Evolutionary conservation across 2,329 filamentous ascomycete genomes (phyloP).

Genomic region (Ophiosphaerella narmari): DNA sequence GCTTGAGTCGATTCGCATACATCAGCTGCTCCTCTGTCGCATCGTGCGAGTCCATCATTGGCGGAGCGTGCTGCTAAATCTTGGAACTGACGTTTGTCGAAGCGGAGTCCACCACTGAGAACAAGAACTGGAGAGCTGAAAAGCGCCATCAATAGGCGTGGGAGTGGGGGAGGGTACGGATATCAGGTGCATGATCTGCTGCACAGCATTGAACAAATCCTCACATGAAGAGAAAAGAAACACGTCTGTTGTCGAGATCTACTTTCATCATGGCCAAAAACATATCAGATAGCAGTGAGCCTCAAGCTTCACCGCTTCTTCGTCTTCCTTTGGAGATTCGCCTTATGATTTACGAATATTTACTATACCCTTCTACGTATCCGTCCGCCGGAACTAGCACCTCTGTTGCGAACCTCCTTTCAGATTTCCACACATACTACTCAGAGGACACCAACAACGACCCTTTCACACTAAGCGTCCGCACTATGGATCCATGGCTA

Average conservation of each 20-base stretch:
- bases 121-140: not conserved
- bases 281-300: not conserved
- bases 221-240: not conserved
- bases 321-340: constrained; percentile 53
- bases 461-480: constrained; percentile 47
- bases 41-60: constrained; percentile 6
- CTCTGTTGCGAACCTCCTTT: constrained; percentile 40
- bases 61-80: not conserved
- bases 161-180: not conserved
- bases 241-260: not conserved
- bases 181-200: too few species aligned
- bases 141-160: not conserved
- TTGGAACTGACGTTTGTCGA: not conserved
- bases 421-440: constrained; percentile 51
- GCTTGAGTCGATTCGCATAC: not conserved
- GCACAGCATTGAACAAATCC: too few species aligned
- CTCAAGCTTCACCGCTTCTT: constrained; percentile 44
- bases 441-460: constrained; percentile 35
- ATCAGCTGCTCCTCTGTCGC: constrained; percentile 1
- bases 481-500: constrained; percentile 50
- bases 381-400: constrained; percentile 34
- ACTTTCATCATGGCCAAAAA: constrained; percentile 9
- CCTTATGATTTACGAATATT: constrained; percentile 52
- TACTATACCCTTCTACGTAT: constrained; percentile 47
- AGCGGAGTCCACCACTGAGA: not conserved